Conservation (phyloP, 2,329 filamentous ascomycete genomes). For the Cercospora brassicicola region DNA sequence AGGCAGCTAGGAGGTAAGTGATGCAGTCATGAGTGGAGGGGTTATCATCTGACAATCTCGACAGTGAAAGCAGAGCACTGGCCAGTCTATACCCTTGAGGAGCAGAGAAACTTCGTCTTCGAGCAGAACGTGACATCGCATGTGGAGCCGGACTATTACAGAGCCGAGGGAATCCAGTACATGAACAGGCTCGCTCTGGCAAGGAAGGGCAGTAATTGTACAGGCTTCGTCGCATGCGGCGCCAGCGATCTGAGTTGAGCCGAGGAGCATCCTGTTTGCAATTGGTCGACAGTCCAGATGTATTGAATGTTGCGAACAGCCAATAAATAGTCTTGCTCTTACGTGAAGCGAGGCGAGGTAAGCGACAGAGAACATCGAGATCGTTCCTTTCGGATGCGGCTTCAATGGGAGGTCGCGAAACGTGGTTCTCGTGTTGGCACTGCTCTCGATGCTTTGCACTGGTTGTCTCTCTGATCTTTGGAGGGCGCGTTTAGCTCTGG, state of each 20-base stretch:
- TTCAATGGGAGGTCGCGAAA: no score
- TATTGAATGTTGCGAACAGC: background rate
- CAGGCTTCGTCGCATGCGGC: slow-evolving; percentile 28
- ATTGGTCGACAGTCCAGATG: background rate
- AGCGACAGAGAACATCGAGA: background rate
- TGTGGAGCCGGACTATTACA: slow-evolving; percentile 48
- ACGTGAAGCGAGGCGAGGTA: background rate
- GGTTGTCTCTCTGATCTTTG: no score
- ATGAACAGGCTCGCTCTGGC: slow-evolving; percentile 29
- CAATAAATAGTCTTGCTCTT: background rate
- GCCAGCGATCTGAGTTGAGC: slow-evolving; percentile 12
- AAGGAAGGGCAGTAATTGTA: slow-evolving; percentile 27
- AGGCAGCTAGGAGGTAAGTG: slow-evolving; percentile 30
- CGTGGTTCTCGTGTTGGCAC: no score
- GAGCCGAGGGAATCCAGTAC: slow-evolving; percentile 46
- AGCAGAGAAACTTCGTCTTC: slow-evolving; percentile 53
- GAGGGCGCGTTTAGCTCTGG: no score
- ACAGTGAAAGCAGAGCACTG: slow-evolving; percentile 39
- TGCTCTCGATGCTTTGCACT: no score
- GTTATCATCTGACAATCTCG: slow-evolving; percentile 10
- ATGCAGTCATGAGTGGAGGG: background rate
- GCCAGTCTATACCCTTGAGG: slow-evolving; percentile 47
- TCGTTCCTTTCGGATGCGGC: background rate
- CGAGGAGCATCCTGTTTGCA: background rate
- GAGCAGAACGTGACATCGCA: slow-evolving; percentile 47